These are phyloP conservation scores for Wickerhamomyces bisporus DNA, from an alignment of 805 yeast species.

Conservation along the genomic window DNA sequence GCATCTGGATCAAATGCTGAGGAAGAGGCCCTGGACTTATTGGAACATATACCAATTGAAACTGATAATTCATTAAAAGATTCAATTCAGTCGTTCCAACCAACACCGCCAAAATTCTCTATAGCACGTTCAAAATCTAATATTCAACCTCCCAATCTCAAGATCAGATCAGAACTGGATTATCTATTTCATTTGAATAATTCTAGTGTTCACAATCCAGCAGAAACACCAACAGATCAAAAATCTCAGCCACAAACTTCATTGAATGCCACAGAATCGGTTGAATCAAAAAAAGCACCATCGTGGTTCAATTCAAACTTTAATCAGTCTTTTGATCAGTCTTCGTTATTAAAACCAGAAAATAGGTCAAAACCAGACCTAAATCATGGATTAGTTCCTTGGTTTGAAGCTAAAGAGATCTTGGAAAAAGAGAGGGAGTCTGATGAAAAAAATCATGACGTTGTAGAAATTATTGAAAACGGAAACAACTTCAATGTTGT, in stretches of 20 bases:
- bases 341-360: not conserved
- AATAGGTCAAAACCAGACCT: conserved; percentile 32
- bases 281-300: conserved; percentile 10
- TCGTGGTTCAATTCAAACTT: conserved; percentile 22
- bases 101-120: not conserved
- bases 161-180: conserved; percentile 17
- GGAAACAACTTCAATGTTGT: not conserved
- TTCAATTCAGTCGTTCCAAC: too few relatives aligned
- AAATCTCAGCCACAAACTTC: not conserved
- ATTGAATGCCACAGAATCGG: not conserved
- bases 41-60: conserved; percentile 25
- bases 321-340: not conserved
- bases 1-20: conserved; percentile 36
- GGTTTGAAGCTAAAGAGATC: conserved; percentile 41
- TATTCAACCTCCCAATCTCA: too few relatives aligned
- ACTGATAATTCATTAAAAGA: too few relatives aligned
- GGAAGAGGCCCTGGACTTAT: conserved; percentile 22
- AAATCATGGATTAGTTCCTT: conserved; percentile 45
- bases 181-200: conserved; percentile 9
- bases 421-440: conserved; percentile 10
- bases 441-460: conserved; percentile 10
- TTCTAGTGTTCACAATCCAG: too few relatives aligned
- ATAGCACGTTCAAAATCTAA: not conserved
- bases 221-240: not conserved
- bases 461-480: conserved; percentile 6